Evolutionary conservation across 768 basidiomycete genomes (phyloP), one percentile per base, ranked within the genome.

Genomic region (Phlebiopsis flavidoalba): DNA sequence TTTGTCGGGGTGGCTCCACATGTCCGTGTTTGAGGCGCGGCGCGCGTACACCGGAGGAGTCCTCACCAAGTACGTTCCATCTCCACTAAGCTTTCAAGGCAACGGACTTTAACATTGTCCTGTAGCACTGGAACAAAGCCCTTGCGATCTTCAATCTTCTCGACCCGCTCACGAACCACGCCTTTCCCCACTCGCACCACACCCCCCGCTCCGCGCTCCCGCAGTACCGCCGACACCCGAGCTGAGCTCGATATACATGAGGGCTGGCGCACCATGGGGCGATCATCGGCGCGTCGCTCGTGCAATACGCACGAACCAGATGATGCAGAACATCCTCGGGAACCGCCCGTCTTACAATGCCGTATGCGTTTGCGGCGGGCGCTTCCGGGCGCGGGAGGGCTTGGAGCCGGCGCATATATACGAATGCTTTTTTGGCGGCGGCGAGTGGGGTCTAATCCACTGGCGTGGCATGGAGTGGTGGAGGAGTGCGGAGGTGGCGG

Each of bases 1-100:
- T n/a, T n/a, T n/a, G n/a, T n/a, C n/a, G n/a, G 58, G 58, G 12
- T 59, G 58, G 58, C 58, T 59, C 22, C 58, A 59, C 51, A 12
- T 53, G n/a, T 15, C 8, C n/a, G 58, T 59, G 5, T 59, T 37
- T 19, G 58, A 59, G 37, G 58, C 58, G 26, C n/a, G n/a, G n/a
- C 15, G 37, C 8, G 33, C 58, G 21, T n/a, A 47, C n/a, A 3
- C 58, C 58, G 11, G 49, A 59, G 21, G 50, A 59, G 40, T 15
- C 26, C 19, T n/a, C 37, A 24, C 48, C 12, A 51, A 26, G 31
- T n/a, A 31, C 26, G 26, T 31, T 6, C 26, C 26, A 2, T 31
- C 6, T 17, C 33, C 15, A 17, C 33, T 33, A 5, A n/a, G 2
- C 19, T 46, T 46, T 8, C 33, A 3, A 26, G 15, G 17, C 53